phyloP scores from a whole-genome alignment of 441 rosid species.

The Macaranga tanarius region DNA sequence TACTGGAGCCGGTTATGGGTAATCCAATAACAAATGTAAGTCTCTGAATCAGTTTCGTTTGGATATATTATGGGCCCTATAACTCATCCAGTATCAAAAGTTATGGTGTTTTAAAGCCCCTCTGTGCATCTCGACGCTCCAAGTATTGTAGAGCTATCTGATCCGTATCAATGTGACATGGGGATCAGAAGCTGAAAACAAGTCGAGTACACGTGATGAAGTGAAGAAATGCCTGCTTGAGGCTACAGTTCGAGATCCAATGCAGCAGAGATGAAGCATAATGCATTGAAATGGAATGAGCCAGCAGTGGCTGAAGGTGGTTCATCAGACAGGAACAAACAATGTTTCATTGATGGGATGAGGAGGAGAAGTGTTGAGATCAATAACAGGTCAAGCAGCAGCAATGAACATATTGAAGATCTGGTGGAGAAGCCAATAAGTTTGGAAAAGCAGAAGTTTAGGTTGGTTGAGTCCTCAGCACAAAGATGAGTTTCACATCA shows the following conservation, averaged over 20 bases:
- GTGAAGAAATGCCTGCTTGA: conserved; percentile 55
- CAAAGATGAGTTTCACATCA: no score
- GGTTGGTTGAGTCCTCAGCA: neutral
- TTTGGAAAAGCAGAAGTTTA: neutral
- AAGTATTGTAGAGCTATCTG: no score
- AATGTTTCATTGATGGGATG: conserved; percentile 57
- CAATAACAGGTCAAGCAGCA: neutral
- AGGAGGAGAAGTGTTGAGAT: conserved; percentile 34
- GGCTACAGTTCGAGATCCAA: conserved; percentile 47
- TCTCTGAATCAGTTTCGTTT: no score
- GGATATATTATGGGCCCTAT: no score
- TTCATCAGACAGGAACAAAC: conserved; percentile 57
- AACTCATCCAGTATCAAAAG: no score
- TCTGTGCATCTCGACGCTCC: no score
- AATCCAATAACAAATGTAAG: no score
- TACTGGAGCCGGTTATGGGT: no score
- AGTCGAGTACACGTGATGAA: conserved; percentile 55
- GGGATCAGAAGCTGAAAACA: conserved; percentile 44
- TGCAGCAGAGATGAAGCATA: conserved; percentile 54
- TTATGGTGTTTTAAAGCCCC: no score
- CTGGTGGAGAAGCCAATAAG: no score
- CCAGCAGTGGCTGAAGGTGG: conserved; percentile 67
- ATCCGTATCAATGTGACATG: conserved; percentile 58
- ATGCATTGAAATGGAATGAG: conserved; percentile 61
- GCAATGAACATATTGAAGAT: neutral